Percentiles rank a stretch among this genome's conserved stretches.
These are phyloP conservation scores for Aspergillus niger DNA, from an alignment of 2,329 filamentous ascomycete genomes.

Conservation along the genomic window DNA sequence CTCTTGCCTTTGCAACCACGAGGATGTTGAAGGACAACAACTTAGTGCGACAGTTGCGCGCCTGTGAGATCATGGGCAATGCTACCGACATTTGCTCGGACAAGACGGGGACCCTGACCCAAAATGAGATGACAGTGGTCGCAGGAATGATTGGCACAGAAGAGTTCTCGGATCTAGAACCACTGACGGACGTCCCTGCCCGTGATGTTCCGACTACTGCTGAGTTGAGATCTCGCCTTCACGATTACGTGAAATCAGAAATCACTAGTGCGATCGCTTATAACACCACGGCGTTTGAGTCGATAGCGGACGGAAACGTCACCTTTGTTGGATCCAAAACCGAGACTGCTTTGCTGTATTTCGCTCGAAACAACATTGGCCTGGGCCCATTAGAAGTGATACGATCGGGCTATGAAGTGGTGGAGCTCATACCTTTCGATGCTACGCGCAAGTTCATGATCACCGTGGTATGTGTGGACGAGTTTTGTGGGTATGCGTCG, in stretches of 20 bases:
- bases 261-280: not conserved
- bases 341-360: constrained; percentile 68
- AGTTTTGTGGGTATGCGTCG: not conserved
- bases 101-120: constrained; percentile 63
- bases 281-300: constrained; percentile 69
- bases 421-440: constrained; percentile 72
- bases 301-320: constrained; percentile 62
- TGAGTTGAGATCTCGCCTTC: constrained; percentile 15
- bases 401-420: constrained; percentile 58
- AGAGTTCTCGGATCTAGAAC: not conserved
- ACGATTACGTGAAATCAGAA: not conserved
- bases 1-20: constrained; percentile 61
- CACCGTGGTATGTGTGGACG: constrained; percentile 37
- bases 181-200: not conserved
- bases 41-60: constrained; percentile 56
- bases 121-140: constrained; percentile 62
- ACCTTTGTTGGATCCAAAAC: constrained; percentile 74
- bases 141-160: constrained; percentile 36
- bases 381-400: constrained; percentile 63
- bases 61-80: constrained; percentile 64
- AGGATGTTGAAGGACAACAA: constrained; percentile 63
- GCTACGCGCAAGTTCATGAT: constrained; percentile 68
- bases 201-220: constrained; percentile 27
- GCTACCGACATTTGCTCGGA: constrained; percentile 62
- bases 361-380: constrained; percentile 64